Base-by-base conservation (phyloP, 2,329 filamentous ascomycete genomes). In the Fonsecaea pedrosoi region DNA sequence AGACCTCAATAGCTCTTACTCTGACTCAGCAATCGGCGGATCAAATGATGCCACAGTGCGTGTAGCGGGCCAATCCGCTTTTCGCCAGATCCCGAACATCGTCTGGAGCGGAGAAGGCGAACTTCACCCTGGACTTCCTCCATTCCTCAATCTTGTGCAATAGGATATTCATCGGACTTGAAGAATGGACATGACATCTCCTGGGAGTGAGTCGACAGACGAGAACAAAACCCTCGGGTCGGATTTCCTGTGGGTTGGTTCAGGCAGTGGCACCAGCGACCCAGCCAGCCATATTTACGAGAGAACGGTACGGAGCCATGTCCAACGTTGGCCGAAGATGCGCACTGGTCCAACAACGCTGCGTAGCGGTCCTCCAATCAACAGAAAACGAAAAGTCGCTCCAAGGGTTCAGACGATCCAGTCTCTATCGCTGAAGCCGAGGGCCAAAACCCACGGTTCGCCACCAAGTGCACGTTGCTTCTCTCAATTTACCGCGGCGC, bases 241-340 rank as follows among this genome's bases (percentile, higher is more conserved):
- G 18, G 7, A 50, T 50, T 50, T 50, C 21, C 45, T 50, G 45
- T 50, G 45, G 45, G 45, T 50, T 25, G 45, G 18, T 21, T 50
- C 45, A 10, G 25, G 45, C 45, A 12, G 45, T 50, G 18, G 45
- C 18, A 25, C 1, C 18, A 21, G 3, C 18, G 18, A 50, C 4
- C 4, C 45, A 4, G 25, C 45, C 18, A 12, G 8, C 45, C 18
- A 21, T 25, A 21, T 21, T 50, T 50, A 50, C 45, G 45, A 25
- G 25, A 50, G 10, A 25, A 21, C 7, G 45, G 45, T 50, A 25
- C 45, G 45, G 21, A 50, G 45, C 18, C 45, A 50, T 50, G 45
- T 50, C 45, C 45, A 50, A 5, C 45, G 45, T 5, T 50, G 45
- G 45, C 21, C 45, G 6, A 50, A 50, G 45, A 50, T 18, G 9